Conservation (phyloP, 1,284 basidiomycete genomes). For the Termitomyces sp. region DNA sequence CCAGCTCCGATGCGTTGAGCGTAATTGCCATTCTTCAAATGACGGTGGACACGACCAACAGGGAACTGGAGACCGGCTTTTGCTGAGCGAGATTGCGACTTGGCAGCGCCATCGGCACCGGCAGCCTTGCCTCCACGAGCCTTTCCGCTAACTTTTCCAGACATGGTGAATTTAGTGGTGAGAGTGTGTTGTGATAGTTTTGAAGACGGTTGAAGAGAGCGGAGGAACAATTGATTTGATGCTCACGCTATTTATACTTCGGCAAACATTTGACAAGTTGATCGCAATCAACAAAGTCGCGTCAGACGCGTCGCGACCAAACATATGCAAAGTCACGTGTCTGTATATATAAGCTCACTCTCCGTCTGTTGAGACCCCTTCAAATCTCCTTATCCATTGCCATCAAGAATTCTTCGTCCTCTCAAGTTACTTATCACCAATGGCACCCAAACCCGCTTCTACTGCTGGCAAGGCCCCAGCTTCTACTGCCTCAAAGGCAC, state of each 20-base stretch:
- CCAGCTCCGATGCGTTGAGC: slow-evolving; percentile 75
- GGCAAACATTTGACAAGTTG: slow-evolving; percentile 3
- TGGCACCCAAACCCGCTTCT: slow-evolving; percentile 60
- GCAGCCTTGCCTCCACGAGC: slow-evolving; percentile 50
- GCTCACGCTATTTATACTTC: slow-evolving; percentile 15
- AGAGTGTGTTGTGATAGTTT: slow-evolving; percentile 16
- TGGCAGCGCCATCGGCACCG: slow-evolving; percentile 33
- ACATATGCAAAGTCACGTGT: slow-evolving; percentile 40
- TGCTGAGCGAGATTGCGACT: slow-evolving; percentile 72
- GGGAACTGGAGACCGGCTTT: slow-evolving; percentile 84
- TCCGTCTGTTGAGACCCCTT: slow-evolving; percentile 12
- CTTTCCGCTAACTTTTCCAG: slow-evolving; percentile 42
- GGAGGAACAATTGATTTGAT: not conserved
- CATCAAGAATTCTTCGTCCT: slow-evolving; percentile 10
- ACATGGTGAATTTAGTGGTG: slow-evolving; percentile 27
- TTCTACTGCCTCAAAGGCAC: slow-evolving; percentile 72
- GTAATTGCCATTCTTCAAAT: slow-evolving; percentile 83
- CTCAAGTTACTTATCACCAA: slow-evolving; percentile 18
- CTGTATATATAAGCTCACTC: slow-evolving; percentile 34
- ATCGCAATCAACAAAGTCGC: slow-evolving; percentile 37
- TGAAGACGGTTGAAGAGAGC: slow-evolving; percentile 1
- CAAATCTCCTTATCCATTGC: slow-evolving; percentile 16
- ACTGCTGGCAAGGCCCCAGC: slow-evolving; percentile 82
- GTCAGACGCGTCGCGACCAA: slow-evolving; percentile 33
- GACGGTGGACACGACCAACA: slow-evolving; percentile 87